Evolutionary conservation across 495 filamentous ascomycete species (phyloP).

Genomic region (Xylaria sp.): DNA sequence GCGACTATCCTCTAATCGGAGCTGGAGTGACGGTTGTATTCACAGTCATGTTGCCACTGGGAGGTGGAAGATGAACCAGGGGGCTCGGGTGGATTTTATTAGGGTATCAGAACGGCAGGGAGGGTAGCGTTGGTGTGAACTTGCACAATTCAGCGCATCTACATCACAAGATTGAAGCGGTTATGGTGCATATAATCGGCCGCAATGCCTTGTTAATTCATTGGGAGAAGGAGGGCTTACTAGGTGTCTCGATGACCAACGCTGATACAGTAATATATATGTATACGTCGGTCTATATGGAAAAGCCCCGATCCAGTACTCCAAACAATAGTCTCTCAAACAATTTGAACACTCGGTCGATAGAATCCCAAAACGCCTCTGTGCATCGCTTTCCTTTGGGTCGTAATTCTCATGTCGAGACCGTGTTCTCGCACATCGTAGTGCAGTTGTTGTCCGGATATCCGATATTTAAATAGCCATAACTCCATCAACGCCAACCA

Average conservation of each 20-base stretch:
- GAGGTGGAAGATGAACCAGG: not conserved
- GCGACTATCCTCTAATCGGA: not conserved
- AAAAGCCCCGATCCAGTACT: not conserved
- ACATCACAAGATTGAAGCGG: not conserved
- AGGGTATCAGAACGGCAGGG: not conserved
- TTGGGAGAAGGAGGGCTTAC: not conserved
- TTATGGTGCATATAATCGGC: not conserved
- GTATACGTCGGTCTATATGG: not conserved
- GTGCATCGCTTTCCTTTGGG: not conserved
- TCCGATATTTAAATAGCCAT: not conserved
- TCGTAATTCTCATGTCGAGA: not conserved
- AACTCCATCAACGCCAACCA: not conserved
- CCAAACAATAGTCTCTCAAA: conserved; percentile 2
- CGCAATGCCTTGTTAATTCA: not conserved
- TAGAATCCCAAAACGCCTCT: conserved; percentile 1
- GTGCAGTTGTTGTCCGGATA: not conserved
- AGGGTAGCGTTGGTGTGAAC: not conserved
- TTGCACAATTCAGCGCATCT: not conserved
- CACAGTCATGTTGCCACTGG: not conserved
- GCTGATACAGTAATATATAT: not conserved
- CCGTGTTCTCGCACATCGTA: not conserved
- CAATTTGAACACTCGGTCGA: conserved; percentile 1
- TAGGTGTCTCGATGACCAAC: not conserved
- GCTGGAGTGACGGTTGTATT: not conserved
- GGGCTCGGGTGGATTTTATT: not conserved